Percentiles rank a stretch among this genome's conserved stretches.
phyloP scores from a whole-genome alignment of 1,284 basidiomycete species.

The Anthracocystis panici-leucophaei region DNA sequence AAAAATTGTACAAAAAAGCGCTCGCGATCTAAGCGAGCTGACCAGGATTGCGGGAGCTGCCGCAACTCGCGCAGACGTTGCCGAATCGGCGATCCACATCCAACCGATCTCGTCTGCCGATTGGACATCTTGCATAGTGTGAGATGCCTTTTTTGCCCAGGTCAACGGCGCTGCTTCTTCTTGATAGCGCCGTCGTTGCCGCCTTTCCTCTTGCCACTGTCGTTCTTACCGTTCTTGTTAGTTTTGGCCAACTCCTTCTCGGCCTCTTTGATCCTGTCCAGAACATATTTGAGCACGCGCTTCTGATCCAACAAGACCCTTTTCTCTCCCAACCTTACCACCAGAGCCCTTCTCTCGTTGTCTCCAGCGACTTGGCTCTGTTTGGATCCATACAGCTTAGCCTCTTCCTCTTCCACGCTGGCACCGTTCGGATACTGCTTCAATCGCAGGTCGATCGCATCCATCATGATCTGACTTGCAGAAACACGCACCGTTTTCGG shows the following conservation, averaged over 20 bases:
- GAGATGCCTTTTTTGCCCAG: not conserved
- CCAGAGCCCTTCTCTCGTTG: constrained; percentile 74
- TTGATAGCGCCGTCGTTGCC: constrained; percentile 10
- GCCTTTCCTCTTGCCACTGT: constrained; percentile 14
- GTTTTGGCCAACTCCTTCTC: constrained; percentile 37
- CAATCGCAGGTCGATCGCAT: constrained; percentile 45
- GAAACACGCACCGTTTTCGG: constrained; percentile 19
- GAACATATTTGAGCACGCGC: constrained; percentile 46
- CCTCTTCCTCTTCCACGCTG: constrained; percentile 73
- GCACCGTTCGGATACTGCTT: constrained; percentile 37
- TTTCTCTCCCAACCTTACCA: constrained; percentile 86
- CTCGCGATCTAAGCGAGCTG: constrained; percentile 1
- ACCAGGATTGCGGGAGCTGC: constrained; percentile 2
- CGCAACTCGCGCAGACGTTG: not conserved
- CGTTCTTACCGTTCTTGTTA: constrained; percentile 14
- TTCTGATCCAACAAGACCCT: constrained; percentile 73
- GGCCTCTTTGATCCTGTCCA: constrained; percentile 31
- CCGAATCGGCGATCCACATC: not conserved
- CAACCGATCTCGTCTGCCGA: not conserved
- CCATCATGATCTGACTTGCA: constrained; percentile 39
- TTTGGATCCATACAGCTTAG: constrained; percentile 69
- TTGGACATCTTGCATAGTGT: not conserved
- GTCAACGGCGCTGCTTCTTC: constrained; percentile 39
- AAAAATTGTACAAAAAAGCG: not conserved
- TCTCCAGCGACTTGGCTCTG: constrained; percentile 21